Evolutionary conservation across 116 monocot genomes (phyloP), one percentile per base, ranked within the genome.

Genomic region (Posidonia oceanica): DNA sequence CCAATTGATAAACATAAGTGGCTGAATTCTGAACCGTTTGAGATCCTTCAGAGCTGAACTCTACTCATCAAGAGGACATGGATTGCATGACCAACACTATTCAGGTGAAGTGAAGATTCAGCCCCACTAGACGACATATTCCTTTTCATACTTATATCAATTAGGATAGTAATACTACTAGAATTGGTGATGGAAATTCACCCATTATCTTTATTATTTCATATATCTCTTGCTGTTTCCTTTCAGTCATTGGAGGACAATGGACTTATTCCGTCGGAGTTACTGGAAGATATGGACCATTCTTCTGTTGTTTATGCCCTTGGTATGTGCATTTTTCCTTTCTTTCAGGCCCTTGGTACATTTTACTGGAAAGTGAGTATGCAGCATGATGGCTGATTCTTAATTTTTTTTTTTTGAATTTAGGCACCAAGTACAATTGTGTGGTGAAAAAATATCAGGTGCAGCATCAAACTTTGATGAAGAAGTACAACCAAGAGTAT

Each of bases 401-500:
- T 52, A 11, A 41, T 40, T 13, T 3, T 71, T 14, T 4, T 0
- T 48, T 7, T 48, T 48, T 48, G 48, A 21, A 71, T 54, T 64
- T 39, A 77, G 77, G 77, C 8, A 72, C 71, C 13, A 77, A 54
- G 38, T 77, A 77, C 13, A 71, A 72, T 51, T 29, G 16, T 40
- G 51, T 60, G 54, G n/a, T 61, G 42, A 37, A 38, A 36, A 66
- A 23, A 14, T 71, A 41, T 14, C 54, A 71, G 36, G 72, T 52
- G 14, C 52, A 54, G 71, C 1, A 23, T 36, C 63, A 66, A 64
- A 51, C 18, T 20, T 48, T 64, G 55, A 41, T 82, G 77, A 75
- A 72, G 72, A 86, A 85, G 74, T 88, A 86, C 58, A 66, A 65
- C 0, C 67, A 74, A 10, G 88, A 91, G 29, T 80, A 80, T 53